Conservation (phyloP, 345 rosid genomes). For the Syzygium aqueum region DNA sequence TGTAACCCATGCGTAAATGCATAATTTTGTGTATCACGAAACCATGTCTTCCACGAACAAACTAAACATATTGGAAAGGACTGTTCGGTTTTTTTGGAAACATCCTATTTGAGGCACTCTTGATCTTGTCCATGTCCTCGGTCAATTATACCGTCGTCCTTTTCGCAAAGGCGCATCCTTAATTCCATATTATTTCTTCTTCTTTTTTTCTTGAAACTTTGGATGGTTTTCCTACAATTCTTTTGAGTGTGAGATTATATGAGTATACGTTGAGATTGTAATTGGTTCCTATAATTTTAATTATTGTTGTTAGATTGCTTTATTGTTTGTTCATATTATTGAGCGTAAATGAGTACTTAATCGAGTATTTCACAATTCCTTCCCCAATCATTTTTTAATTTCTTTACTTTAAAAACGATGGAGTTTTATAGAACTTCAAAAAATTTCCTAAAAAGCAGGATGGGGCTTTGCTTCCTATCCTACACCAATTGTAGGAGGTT, state of each 20-base stretch:
- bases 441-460: too few relatives aligned
- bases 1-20: neutral
- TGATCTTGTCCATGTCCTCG: neutral
- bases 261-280: neutral
- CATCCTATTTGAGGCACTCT: neutral
- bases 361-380: neutral
- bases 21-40: too few relatives aligned
- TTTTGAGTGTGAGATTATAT: neutral
- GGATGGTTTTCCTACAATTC: neutral
- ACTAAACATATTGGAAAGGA: neutral
- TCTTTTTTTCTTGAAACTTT: neutral
- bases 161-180: neutral
- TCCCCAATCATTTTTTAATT: neutral
- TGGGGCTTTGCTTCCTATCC: too few relatives aligned
- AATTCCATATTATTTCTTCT: neutral
- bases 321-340: neutral
- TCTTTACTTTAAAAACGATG: accelerated
- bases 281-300: neutral
- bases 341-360: neutral
- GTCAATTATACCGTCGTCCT: neutral
- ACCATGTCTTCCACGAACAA: neutral
- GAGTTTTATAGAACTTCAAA: neutral
- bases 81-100: neutral
- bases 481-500: too few relatives aligned
- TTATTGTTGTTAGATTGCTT: neutral